phyloP scores from a whole-genome alignment of 2,329 filamentous ascomycete genomes.

The Diaporthe velutina region DNA sequence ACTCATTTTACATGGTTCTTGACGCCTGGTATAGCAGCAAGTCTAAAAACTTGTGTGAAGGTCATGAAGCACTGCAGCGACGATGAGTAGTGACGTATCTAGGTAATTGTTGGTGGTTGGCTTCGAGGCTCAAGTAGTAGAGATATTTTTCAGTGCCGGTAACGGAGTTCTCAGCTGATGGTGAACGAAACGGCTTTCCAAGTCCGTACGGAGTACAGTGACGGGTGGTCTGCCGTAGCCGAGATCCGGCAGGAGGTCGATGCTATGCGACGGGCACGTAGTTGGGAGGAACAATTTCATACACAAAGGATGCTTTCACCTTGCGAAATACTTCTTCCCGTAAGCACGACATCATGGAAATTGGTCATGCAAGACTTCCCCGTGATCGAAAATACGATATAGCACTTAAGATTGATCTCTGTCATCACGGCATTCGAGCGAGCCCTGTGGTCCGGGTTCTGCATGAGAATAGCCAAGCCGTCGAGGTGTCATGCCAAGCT shows the following conservation, averaged over 20 bases:
- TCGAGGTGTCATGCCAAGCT: not conserved
- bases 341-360: not conserved
- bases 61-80: not conserved
- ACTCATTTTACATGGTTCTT: no score
- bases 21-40: no score
- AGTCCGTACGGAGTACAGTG: no score
- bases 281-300: no score
- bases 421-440: not conserved
- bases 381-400: rapidly evolving
- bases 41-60: not conserved
- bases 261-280: not conserved
- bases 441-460: no score
- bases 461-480: not conserved
- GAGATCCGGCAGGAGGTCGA: not conserved
- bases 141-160: not conserved
- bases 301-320: not conserved
- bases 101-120: not conserved
- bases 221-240: not conserved
- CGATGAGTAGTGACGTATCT: not conserved
- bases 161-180: not conserved
- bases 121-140: no score
- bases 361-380: no score
- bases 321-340: not conserved
- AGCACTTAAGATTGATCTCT: not conserved
- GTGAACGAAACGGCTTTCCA: not conserved